Evolutionary conservation across 768 basidiomycete species (phyloP).

Genomic region (Macrolepiota dolichaula): DNA sequence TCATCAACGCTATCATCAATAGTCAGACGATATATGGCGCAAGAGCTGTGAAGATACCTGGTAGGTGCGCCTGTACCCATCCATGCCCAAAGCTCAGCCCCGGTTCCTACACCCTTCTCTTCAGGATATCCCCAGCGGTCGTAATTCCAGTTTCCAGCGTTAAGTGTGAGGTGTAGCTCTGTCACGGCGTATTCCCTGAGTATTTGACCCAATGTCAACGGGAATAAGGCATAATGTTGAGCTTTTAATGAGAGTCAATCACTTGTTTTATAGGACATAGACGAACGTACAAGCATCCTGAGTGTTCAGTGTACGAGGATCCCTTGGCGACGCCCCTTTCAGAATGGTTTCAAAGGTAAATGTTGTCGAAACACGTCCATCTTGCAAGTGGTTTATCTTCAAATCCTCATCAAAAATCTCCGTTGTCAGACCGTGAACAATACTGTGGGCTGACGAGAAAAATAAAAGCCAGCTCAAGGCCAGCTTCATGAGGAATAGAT

Average conservation of each 20-base stretch:
- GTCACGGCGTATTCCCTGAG: constrained; percentile 82
- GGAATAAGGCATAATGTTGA: constrained; percentile 86
- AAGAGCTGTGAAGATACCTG: constrained; percentile 35
- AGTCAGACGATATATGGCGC: not conserved
- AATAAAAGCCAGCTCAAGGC: constrained; percentile 8
- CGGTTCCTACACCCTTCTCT: constrained; percentile 72
- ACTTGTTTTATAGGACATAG: too few relatives aligned
- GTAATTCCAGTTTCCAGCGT: constrained; percentile 92
- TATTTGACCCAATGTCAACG: constrained; percentile 83
- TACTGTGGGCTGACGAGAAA: constrained; percentile 9
- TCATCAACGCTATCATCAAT: constrained; percentile 53
- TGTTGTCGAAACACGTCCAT: constrained; percentile 78
- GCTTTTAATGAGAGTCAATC: constrained; percentile 34
- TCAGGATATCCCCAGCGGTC: constrained; percentile 80
- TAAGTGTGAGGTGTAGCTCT: constrained; percentile 85
- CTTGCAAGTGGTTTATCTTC: constrained; percentile 51
- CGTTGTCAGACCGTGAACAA: constrained; percentile 14
- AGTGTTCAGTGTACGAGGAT: constrained; percentile 46
- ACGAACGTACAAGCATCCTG: constrained; percentile 43
- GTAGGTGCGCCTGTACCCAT: constrained; percentile 60
- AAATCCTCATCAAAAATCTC: constrained; percentile 52
- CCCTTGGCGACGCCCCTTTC: constrained; percentile 48
- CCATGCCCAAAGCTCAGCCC: constrained; percentile 92
- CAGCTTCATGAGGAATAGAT: not conserved
- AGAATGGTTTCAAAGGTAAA: constrained; percentile 78